phyloP scores from a whole-genome alignment of 2,329 filamentous ascomycete species.

The Paecilomyces formosus region DNA sequence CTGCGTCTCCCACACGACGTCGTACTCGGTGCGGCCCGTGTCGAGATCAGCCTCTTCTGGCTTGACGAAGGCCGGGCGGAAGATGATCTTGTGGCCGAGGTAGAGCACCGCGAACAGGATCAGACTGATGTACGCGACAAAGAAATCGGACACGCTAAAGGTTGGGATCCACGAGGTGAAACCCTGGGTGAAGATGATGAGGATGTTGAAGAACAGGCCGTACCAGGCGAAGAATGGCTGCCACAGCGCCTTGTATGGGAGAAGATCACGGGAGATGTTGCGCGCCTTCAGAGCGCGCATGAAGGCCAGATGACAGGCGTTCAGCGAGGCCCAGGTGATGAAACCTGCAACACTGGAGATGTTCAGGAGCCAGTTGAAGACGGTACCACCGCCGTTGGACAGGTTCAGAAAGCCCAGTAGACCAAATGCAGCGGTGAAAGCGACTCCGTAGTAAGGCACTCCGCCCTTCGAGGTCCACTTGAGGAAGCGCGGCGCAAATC shows the following conservation, averaged over 20 bases:
- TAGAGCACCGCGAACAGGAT: conserved; percentile 57
- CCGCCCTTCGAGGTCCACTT: conserved; percentile 34
- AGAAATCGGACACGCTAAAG: conserved; percentile 56
- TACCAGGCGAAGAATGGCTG: conserved; percentile 61
- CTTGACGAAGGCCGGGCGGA: conserved; percentile 28
- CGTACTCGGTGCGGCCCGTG: conserved; percentile 29
- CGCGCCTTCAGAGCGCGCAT: conserved; percentile 53
- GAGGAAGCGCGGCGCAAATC: conserved; percentile 38
- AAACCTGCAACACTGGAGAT: conserved; percentile 52
- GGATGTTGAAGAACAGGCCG: conserved; percentile 56
- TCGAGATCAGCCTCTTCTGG: conserved; percentile 35
- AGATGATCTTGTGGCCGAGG: conserved; percentile 51
- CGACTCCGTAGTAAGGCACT: conserved; percentile 38
- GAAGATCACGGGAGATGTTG: conserved; percentile 47
- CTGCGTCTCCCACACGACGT: conserved; percentile 27
- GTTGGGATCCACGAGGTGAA: conserved; percentile 58
- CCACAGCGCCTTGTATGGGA: conserved; percentile 55
- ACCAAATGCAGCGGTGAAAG: conserved; percentile 45
- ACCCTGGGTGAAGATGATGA: conserved; percentile 61
- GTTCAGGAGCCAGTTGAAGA: conserved; percentile 41
- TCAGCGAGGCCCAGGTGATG: conserved; percentile 39
- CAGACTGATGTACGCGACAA: conserved; percentile 57
- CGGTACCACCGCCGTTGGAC: conserved; percentile 53
- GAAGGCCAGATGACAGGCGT: conserved; percentile 57
- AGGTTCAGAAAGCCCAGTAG: conserved; percentile 65